Evolutionary conservation across 225 moss, liverwort and hornwort species (phyloP).

Genomic region (Bryoerythrophyllum caledonicum): DNA sequence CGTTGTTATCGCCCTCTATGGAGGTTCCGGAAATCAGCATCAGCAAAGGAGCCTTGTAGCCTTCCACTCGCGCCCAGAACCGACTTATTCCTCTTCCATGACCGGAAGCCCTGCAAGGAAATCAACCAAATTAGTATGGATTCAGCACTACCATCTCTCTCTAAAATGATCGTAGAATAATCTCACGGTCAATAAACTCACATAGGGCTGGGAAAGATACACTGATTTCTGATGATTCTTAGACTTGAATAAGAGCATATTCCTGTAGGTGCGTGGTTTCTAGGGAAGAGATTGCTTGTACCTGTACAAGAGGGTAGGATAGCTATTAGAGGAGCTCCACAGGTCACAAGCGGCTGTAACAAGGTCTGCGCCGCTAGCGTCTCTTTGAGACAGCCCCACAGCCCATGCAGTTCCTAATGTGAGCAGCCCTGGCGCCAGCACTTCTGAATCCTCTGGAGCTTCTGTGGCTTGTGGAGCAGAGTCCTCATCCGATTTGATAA

Average conservation of each 20-base stretch:
- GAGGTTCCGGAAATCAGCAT: conserved; percentile 69
- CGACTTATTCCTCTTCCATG: conserved; percentile 82
- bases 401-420: conserved; percentile 83
- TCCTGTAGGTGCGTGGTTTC: neutral
- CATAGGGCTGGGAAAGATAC: neutral
- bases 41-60: conserved; percentile 76
- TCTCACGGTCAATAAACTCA: neutral
- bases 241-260: neutral
- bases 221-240: neutral
- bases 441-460: conserved; percentile 31
- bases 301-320: conserved; percentile 87
- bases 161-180: neutral
- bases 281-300: conserved; percentile 26
- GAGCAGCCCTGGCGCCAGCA: conserved; percentile 58
- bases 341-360: conserved; percentile 75
- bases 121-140: neutral
- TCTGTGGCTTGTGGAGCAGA: conserved; percentile 22
- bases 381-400: conserved; percentile 74
- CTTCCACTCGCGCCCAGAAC: conserved; percentile 89
- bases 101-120: conserved; percentile 67
- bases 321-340: conserved; percentile 48
- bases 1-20: conserved; percentile 42
- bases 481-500: conserved; percentile 25
- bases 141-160: too few species aligned
- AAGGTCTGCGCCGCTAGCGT: conserved; percentile 60